phyloP scores from a whole-genome alignment of 1,139 yeast species.

The Yamadazyma membranifaciens region DNA sequence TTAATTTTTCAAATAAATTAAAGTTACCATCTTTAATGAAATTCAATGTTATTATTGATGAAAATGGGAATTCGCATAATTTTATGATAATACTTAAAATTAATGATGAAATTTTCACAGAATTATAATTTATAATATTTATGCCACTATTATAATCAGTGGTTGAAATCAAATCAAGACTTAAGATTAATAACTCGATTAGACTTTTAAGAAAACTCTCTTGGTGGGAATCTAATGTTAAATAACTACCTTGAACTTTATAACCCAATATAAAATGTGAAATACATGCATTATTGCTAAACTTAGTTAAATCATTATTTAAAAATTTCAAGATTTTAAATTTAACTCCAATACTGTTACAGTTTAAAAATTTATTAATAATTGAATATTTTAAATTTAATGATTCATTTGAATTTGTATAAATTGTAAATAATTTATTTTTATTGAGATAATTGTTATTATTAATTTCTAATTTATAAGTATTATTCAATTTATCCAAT shows the following conservation, averaged over 20 bases:
- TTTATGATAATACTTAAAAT: constrained; percentile 61
- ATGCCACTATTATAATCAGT: constrained; percentile 37
- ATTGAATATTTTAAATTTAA: constrained; percentile 69
- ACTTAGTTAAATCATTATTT: constrained; percentile 43
- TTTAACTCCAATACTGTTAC: constrained; percentile 46
- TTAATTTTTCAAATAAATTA: constrained; percentile 51
- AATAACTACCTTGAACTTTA: constrained; percentile 32
- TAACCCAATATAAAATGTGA: constrained; percentile 82
- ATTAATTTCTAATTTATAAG: constrained; percentile 35
- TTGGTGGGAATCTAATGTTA: constrained; percentile 17
- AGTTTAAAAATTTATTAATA: constrained; percentile 63
- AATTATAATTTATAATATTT: constrained; percentile 46
- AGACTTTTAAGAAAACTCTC: constrained; percentile 50
- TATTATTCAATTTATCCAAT: constrained; percentile 48
- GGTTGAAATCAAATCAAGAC: constrained; percentile 42
- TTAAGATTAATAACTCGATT: constrained; percentile 46
- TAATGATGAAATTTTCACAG: constrained; percentile 56
- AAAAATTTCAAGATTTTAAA: constrained; percentile 59
- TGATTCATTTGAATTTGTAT: constrained; percentile 73
- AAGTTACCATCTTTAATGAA: constrained; percentile 42
- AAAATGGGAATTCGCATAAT: constrained; percentile 53
- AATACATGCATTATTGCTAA: constrained; percentile 48
- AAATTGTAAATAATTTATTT: constrained; percentile 68
- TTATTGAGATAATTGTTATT: constrained; percentile 44
- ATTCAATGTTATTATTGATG: constrained; percentile 52